Base-by-base conservation (phyloP, 164 flowering plant genomes). In the Cinnamomum chago region DNA sequence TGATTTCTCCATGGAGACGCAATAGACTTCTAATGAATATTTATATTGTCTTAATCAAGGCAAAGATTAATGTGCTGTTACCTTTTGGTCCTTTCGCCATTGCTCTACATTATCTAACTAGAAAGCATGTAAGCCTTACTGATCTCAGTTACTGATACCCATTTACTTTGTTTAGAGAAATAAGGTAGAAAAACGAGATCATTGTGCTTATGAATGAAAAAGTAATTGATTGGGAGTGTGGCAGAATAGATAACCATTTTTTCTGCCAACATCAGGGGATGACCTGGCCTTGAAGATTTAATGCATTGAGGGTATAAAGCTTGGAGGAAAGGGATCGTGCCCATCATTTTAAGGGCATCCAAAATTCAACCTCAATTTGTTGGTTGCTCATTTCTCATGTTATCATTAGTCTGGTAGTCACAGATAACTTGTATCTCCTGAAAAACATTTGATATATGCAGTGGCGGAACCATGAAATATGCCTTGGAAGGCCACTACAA, bases 41-140 rank as follows among this genome's bases (percentile, higher is more conserved):
- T 51, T 82, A 87, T 77, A 73, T 81, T 73, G 90, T 92, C 72
- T 74, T 90, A 58, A 51, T 90, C 50, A 86, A 81, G 77, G 90
- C 92, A 2, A 92, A 89, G 84, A 89, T 92, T 65, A 90, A 90
- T 35, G 67, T 86, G 22, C 79, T 90, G 76, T 83, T 92, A 40
- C 93, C 97, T 70, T 90, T 90, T 78, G 97, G 95, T 67, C 95
- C 92, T 27, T 69, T 86, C 30, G 97, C 94, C 0, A 83, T 92
- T 18, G n/a, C 85, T 75, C 82, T 90, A 11, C 93, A 89, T 71
- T 85, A 90, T 66, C 51, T 84, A 18, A 86, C 88, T 14, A 77
- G 79, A 50, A 85, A 84, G 72, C 90, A 89, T 85, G 97, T 92
- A 83, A 85, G 89, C 17, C 74, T 64, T 64, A 25, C 67, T 23